Evolutionary conservation across 352 stramenopile species (phyloP), one percentile per base, ranked within the genome.

Genomic region (Pythium insidiosum): DNA sequence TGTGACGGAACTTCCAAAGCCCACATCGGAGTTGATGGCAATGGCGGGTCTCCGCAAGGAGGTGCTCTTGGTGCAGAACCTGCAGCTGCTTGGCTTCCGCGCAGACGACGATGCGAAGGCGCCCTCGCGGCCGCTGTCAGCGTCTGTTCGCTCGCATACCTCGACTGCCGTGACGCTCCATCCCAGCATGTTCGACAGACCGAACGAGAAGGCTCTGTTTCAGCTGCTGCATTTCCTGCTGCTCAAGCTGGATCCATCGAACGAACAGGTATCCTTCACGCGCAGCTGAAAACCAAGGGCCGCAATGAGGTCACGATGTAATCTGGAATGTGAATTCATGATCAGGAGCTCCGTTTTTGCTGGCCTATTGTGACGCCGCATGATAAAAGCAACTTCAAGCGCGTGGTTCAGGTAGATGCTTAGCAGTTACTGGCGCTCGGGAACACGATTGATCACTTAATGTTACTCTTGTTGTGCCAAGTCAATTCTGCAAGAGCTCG

Each of bases 301-400:
- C n/a, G n/a, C n/a, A n/a, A n/a, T n/a, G n/a, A n/a, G n/a, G n/a
- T n/a, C n/a, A n/a, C n/a, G n/a, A n/a, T n/a, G n/a, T n/a, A n/a
- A n/a, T n/a, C n/a, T n/a, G n/a, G n/a, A n/a, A n/a, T n/a, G n/a
- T n/a, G n/a, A n/a, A n/a, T n/a, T n/a, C n/a, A n/a, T n/a, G n/a
- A n/a, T 16, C 15, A 81, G 66, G 66, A 79, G 45, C 48, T 83
- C 29, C 57, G 60, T 20, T 79, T 68, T 35, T 83, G 64, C 42
- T 83, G 70, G 70, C 64, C 70, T 20, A 53, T 74, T 31, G 48
- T 70, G 23, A 80, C 62, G 4, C 63, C 69, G 7, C 72, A 81
- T 35, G 68, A 80, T 50, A 82, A 82, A 48, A 63, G 50, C 38
- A 77, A 60, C 28, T 80, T 82, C 46, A 80, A 84, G 55, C 53